Percentiles rank a stretch among this genome's conserved stretches.
Evolutionary conservation across 2,329 filamentous ascomycete genomes (phyloP).

Genomic region (Alternaria arborescens): DNA sequence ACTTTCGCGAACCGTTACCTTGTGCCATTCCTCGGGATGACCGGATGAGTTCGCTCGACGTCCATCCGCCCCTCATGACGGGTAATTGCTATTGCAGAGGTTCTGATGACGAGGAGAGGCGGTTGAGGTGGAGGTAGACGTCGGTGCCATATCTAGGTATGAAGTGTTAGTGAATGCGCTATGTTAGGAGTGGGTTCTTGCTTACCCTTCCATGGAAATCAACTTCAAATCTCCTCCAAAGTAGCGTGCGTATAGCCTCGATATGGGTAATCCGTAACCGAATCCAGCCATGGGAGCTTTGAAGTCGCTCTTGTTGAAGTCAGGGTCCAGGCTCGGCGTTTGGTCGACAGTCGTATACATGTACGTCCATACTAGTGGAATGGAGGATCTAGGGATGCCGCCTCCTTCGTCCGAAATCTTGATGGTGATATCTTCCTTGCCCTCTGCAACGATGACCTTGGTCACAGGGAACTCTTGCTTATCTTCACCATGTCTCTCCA

Average conservation of each 20-base stretch:
- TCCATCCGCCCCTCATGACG: constrained; percentile 81
- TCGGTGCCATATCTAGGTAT: constrained; percentile 87
- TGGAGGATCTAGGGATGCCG: constrained; percentile 89
- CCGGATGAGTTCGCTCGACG: constrained; percentile 45
- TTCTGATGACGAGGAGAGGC: constrained; percentile 93
- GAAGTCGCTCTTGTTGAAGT: constrained; percentile 99
- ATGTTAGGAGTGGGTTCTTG: constrained; percentile 2
- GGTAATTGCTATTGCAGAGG: constrained; percentile 92
- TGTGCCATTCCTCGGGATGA: constrained; percentile 68
- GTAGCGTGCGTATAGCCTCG: constrained; percentile 91
- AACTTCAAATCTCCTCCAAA: constrained; percentile 97
- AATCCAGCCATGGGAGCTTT: constrained; percentile 99
- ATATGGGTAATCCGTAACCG: constrained; percentile 96
- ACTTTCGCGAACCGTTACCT: constrained; percentile 37
- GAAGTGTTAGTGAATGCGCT: constrained; percentile 24
- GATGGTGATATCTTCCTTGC: constrained; percentile 98
- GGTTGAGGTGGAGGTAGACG: constrained; percentile 96
- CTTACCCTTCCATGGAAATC: constrained; percentile 99
- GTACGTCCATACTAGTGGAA: constrained; percentile 99
- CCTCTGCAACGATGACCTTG: constrained; percentile 96
- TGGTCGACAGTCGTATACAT: constrained; percentile 99
- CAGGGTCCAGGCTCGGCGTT: constrained; percentile 92
- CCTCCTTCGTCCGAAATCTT: constrained; percentile 97
- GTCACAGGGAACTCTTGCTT: constrained; percentile 96
- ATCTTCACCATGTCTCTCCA: constrained; percentile 93